Conservation (phyloP, 805 yeast species). For the Ogataea dorogensis region DNA sequence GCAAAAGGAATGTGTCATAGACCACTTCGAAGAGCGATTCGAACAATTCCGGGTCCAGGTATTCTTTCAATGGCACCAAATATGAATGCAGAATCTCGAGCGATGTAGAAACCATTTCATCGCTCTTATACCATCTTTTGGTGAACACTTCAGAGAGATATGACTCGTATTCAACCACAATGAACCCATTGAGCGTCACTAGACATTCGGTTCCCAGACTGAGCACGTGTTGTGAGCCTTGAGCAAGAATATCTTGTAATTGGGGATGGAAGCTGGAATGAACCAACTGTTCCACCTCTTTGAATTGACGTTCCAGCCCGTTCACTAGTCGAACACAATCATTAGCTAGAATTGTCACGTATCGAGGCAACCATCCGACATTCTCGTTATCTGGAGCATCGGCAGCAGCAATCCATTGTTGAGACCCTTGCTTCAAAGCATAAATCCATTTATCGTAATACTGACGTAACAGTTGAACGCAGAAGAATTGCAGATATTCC, state of each 20-base stretch:
- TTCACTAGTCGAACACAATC: conserved; percentile 32
- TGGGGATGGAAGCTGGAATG: conserved; percentile 27
- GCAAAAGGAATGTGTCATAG: conserved; percentile 41
- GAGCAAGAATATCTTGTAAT: conserved; percentile 15
- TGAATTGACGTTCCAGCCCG: conserved; percentile 27
- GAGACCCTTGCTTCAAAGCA: conserved; percentile 19
- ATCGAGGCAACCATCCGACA: conserved; percentile 32
- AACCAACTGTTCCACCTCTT: conserved; percentile 20
- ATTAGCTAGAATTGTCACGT: conserved; percentile 31
- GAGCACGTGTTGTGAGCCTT: conserved; percentile 24
- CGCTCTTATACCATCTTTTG: conserved; percentile 31
- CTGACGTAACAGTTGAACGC: conserved; percentile 21
- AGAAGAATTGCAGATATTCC: conserved; percentile 26
- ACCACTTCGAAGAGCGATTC: conserved; percentile 32
- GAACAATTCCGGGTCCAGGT: conserved; percentile 30
- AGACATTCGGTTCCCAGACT: conserved; percentile 30
- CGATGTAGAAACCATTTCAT: conserved; percentile 26
- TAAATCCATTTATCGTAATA: conserved; percentile 24
- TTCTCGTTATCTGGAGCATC: conserved; percentile 15
- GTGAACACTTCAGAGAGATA: conserved; percentile 26
- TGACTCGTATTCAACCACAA: conserved; percentile 26
- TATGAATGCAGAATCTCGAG: conserved; percentile 29
- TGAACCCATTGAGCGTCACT: conserved; percentile 26
- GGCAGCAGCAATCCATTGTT: conserved; percentile 19
- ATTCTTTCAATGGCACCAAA: conserved; percentile 29